Percentiles rank a stretch among this genome's conserved stretches.
phyloP scores from a whole-genome alignment of 345 rosid species.

The Eucalyptus marginata region DNA sequence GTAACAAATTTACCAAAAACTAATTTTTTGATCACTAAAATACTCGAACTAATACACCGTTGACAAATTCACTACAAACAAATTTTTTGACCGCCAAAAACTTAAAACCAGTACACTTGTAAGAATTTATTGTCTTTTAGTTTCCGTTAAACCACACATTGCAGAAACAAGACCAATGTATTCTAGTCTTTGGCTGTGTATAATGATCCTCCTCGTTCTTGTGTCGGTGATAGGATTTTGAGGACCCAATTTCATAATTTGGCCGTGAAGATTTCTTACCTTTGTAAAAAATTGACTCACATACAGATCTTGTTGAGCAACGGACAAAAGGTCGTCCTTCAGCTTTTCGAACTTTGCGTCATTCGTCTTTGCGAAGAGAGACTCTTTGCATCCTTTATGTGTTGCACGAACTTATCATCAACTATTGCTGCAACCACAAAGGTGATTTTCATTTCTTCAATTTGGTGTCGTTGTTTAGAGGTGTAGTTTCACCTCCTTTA shows the following conservation, averaged over 20 bases:
- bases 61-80: not conserved
- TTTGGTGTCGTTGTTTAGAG: not conserved
- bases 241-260: too few relatives aligned
- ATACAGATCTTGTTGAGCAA: not conserved
- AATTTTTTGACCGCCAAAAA: fast-evolving
- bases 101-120: fast-evolving
- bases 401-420: not conserved
- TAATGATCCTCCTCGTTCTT: not conserved
- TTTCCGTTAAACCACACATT: not conserved
- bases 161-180: not conserved
- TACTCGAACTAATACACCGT: fast-evolving
- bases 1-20: fast-evolving
- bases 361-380: not conserved
- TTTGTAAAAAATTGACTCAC: not conserved
- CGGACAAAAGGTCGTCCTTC: not conserved
- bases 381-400: not conserved
- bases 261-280: not conserved
- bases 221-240: not conserved
- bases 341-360: not conserved
- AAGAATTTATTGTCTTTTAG: fast-evolving
- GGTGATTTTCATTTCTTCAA: not conserved
- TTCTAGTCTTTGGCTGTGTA: not conserved
- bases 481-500: too few relatives aligned
- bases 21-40: too few relatives aligned
- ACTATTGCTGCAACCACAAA: not conserved